These are phyloP conservation scores for Thuja plicata DNA, from an alignment of 83 land plant genomes.

Conservation along the genomic window DNA sequence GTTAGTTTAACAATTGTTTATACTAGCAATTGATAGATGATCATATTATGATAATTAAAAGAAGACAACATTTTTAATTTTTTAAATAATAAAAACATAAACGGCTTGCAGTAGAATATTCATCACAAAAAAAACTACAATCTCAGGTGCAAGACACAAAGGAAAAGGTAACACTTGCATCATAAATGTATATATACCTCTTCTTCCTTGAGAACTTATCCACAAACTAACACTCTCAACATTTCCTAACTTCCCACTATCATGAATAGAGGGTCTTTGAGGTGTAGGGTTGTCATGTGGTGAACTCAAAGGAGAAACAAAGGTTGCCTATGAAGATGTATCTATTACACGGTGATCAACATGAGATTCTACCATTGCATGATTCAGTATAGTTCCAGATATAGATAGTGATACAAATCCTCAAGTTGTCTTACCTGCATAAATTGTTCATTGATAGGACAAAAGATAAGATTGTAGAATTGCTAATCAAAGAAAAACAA, in stretches of 20 bases:
- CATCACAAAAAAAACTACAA: neutral
- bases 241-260: slow-evolving; percentile 22
- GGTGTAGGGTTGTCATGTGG: slow-evolving; percentile 17
- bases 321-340: slow-evolving; percentile 24
- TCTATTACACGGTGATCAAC: slow-evolving; percentile 24
- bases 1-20: neutral
- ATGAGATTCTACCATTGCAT: slow-evolving; percentile 12
- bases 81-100: neutral
- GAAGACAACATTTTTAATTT: no score
- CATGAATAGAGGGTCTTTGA: slow-evolving; percentile 17
- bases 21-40: neutral
- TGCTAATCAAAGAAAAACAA: neutral
- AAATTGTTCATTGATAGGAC: neutral
- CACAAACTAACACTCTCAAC: slow-evolving; percentile 43
- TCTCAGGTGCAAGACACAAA: neutral
- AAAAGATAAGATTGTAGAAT: neutral
- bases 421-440: slow-evolving; percentile 56
- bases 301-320: slow-evolving; percentile 21
- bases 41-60: neutral
- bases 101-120: neutral
- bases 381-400: slow-evolving; percentile 12
- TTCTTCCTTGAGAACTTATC: slow-evolving; percentile 68
- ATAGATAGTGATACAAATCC: slow-evolving; percentile 20
- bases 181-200: slow-evolving; percentile 36
- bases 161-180: neutral